phyloP scores from a whole-genome alignment of 768 basidiomycete species.

The Serendipita sp. region DNA sequence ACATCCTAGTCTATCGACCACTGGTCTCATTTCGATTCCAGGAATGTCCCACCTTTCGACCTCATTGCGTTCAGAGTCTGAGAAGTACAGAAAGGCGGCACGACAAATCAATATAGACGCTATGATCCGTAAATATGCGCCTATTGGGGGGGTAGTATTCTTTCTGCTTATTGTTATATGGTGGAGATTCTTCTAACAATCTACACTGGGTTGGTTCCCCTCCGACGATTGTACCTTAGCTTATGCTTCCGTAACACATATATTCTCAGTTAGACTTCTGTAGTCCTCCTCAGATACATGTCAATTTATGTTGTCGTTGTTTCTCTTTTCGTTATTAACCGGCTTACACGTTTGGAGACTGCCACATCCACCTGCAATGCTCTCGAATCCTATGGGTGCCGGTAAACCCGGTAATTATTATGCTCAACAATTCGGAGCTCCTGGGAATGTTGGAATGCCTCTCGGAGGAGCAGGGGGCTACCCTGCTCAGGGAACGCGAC shows the following conservation, averaged over 20 bases:
- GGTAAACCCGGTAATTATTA: background rate
- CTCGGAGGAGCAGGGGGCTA: background rate
- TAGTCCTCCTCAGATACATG: no score
- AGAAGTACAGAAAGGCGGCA: slow-evolving; percentile 93
- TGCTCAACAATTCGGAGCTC: slow-evolving; percentile 2
- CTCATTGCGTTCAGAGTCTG: slow-evolving; percentile 86
- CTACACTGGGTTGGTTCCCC: background rate
- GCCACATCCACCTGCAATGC: background rate
- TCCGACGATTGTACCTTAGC: background rate
- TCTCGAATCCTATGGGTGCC: background rate
- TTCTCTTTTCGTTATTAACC: no score
- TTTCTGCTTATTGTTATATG: slow-evolving; percentile 52
- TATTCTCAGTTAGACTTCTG: background rate
- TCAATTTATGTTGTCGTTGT: no score
- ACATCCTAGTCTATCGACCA: background rate
- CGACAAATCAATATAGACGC: slow-evolving; percentile 88
- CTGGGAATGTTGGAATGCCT: background rate
- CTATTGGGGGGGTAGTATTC: slow-evolving; percentile 52
- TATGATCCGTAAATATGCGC: slow-evolving; percentile 91
- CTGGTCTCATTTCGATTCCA: slow-evolving; percentile 18
- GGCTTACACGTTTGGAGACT: no score
- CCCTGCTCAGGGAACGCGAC: background rate
- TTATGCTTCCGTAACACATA: background rate
- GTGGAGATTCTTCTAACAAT: slow-evolving; percentile 27
- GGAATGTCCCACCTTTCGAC: slow-evolving; percentile 96